phyloP scores from a whole-genome alignment of 345 rosid species.

The Carallia pectinifolia region DNA sequence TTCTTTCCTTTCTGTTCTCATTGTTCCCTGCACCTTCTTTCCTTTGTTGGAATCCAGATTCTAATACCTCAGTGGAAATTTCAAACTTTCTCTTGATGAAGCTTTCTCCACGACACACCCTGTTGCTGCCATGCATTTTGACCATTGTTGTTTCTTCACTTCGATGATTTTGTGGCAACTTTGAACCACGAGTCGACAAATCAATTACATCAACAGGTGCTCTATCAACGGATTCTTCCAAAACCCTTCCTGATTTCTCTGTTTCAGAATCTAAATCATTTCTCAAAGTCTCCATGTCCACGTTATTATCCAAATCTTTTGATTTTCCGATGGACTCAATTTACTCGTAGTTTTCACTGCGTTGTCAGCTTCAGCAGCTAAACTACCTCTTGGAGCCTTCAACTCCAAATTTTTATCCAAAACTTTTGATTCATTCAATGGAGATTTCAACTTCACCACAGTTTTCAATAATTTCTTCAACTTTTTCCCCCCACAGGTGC shows the following conservation, averaged over 20 bases:
- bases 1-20: not conserved
- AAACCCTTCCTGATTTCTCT: not conserved
- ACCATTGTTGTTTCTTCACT: not conserved
- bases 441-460: slow-evolving; percentile 20
- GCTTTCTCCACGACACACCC: slow-evolving; percentile 12
- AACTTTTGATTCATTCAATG: not conserved
- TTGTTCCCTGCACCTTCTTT: not conserved
- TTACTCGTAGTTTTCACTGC: not conserved
- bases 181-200: not conserved
- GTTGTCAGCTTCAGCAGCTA: not conserved
- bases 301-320: not conserved
- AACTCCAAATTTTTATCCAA: not conserved
- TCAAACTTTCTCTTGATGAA: slow-evolving; percentile 18
- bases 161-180: slow-evolving; percentile 8
- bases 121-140: not conserved
- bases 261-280: not conserved
- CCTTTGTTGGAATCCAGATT: slow-evolving; percentile 10
- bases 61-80: slow-evolving; percentile 19
- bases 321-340: slow-evolving; percentile 2
- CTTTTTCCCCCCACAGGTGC: not conserved
- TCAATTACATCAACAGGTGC: not conserved
- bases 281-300: not conserved
- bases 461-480: slow-evolving; percentile 23
- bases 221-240: slow-evolving; percentile 4
- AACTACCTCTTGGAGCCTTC: not conserved